A percentile compares a stretch with the other conserved stretches of the same genome.
Evolutionary conservation across 1,139 yeast species (phyloP).

Genomic region (Protomyces inouyei): DNA sequence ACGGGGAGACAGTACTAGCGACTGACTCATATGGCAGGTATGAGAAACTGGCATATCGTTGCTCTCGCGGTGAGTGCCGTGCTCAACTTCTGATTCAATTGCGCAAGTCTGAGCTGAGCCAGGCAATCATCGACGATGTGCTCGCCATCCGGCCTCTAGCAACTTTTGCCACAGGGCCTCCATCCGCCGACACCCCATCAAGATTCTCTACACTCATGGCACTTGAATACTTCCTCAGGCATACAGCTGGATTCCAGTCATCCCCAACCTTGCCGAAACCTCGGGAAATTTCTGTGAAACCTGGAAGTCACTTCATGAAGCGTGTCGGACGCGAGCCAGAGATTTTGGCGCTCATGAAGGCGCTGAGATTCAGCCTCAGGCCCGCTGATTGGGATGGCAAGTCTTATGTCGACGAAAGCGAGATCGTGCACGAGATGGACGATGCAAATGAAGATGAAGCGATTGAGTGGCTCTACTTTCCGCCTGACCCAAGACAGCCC

Average conservation of each 20-base stretch:
- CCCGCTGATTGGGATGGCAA: conserved; percentile 9
- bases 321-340: conserved; percentile 18
- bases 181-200: conserved; percentile 1
- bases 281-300: conserved; percentile 1
- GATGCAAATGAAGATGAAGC: conserved; percentile 15
- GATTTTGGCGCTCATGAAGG: not conserved
- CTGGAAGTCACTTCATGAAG: conserved; percentile 2
- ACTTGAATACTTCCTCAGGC: conserved; percentile 15
- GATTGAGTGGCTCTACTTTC: conserved; percentile 19
- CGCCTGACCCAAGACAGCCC: conserved; percentile 12
- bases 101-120: conserved; percentile 1
- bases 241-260: conserved; percentile 7
- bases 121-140: not conserved
- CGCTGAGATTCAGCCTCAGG: conserved; percentile 10
- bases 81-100: not conserved
- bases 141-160: conserved; percentile 9
- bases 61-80: conserved; percentile 11
- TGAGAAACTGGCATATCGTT: conserved; percentile 5
- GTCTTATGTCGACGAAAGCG: not conserved
- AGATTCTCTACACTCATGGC: conserved; percentile 12
- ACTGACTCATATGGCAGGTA: not conserved
- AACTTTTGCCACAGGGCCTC: conserved; percentile 2
- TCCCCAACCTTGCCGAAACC: not conserved
- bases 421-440: conserved; percentile 3
- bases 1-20: not conserved